Percentiles rank a stretch among this genome's conserved stretches.
phyloP scores from a whole-genome alignment of 805 yeast genomes.

The Yamadazyma philogaea region DNA sequence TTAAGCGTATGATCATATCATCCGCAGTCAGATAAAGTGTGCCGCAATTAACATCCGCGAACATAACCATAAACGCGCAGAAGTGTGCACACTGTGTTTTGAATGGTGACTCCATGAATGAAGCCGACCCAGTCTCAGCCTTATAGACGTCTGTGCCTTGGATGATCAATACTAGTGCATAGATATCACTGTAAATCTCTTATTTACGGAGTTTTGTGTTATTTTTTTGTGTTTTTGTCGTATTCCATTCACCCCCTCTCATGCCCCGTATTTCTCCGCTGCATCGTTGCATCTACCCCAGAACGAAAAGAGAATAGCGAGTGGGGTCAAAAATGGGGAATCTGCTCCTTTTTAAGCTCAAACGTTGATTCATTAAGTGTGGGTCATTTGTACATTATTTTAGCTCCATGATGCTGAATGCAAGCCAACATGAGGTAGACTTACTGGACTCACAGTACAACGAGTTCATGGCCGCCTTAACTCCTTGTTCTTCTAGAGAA shows the following conservation, averaged over 20 bases:
- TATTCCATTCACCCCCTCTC: not conserved
- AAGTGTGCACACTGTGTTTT: too few relatives aligned
- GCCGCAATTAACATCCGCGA: too few relatives aligned
- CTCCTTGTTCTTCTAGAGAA: constrained; percentile 13
- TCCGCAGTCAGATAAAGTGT: too few relatives aligned
- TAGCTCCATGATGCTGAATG: not conserved
- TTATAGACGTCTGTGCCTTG: too few relatives aligned
- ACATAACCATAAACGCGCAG: too few relatives aligned
- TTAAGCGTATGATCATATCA: too few relatives aligned
- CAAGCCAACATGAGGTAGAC: not conserved
- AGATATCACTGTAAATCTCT: too few relatives aligned
- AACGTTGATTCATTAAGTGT: not conserved
- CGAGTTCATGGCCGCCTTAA: constrained; percentile 7
- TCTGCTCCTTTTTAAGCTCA: not conserved
- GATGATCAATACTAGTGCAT: too few relatives aligned
- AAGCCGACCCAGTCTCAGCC: too few relatives aligned
- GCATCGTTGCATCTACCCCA: not conserved
- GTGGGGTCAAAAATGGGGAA: constrained; percentile 2
- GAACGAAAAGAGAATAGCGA: not conserved
- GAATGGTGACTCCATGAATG: too few relatives aligned
- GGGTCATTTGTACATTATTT: not conserved
- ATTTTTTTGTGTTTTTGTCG: too few relatives aligned
- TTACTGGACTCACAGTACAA: constrained; percentile 3
- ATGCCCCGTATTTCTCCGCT: not conserved
- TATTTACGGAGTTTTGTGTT: too few relatives aligned